Base-by-base conservation (phyloP, 768 basidiomycete genomes). In the Russula sp. region DNA sequence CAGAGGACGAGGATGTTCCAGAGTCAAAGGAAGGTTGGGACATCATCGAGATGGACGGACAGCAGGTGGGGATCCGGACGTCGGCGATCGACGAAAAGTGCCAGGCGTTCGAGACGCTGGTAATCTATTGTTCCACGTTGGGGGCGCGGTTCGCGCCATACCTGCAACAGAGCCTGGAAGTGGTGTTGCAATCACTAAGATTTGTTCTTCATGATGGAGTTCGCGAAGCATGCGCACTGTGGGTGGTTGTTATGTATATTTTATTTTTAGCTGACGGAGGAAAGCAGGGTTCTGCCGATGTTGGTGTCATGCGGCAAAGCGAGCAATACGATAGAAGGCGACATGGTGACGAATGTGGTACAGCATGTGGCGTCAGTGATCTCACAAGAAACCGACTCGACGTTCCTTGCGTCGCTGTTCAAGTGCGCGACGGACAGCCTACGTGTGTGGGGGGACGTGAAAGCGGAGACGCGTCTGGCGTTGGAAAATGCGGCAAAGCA, bases 121-220 rank as follows among this genome's bases (percentile, higher is more conserved):
- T 91, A 14, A 87, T 91, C 22, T 88, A 91, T 69, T 85, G 83
- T 64, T 86, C 84, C 45, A 84, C 86, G 5, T 78, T 93, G 0
- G 81, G 82, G 0, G 74, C 79, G 0, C 76, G 79, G 3, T 91
- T 90, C 66, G 84, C 83, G 0, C 88, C 89, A 0, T 93, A 89
- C 68, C 74, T 93, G 2, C 70, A 82, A 29, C 88, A 87, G 68
- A 81, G 79, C 10, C 76, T 93, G 4, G 86, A 89, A 68, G 80
- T 92, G 3, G 81, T 87, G 2, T 73, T 93, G 1, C 88, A 87
- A 0, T 83, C 82, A 2, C 69, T 93, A 49, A 74, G 80, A 46
- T 93, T 91, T 68, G 87, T 85, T 69, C 90, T 90, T 73, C 90
- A 93, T 65, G 90, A 93, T 58, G 89, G 90, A 1, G 90, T 93